Base-by-base conservation (phyloP, 768 basidiomycete species). In the Boletus pseudo-olivaceus region DNA sequence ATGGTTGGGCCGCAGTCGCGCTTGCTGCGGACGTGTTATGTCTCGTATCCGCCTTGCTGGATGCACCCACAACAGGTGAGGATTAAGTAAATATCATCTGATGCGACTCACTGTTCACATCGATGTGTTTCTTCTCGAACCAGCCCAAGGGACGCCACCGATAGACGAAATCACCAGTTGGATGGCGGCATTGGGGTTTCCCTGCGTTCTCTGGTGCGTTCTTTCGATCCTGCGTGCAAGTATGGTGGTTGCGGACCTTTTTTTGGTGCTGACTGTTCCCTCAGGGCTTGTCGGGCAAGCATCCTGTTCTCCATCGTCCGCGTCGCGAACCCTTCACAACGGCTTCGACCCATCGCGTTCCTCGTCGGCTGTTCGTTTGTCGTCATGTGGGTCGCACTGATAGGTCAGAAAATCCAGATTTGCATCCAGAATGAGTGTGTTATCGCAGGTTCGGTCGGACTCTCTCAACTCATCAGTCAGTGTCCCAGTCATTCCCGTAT, bases 261-360 rank as follows among this genome's bases (percentile, higher is more conserved):
- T 35, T 10, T 33, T 32, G 40, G 33, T 45, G 27, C 51, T 67
- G 20, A 57, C 8, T 17, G 3, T 29, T 39, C 1, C 11, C 15
- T 1, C 34, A 71, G 67, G 67, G 47, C 51, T 8, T 60, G 62
- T 51, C 62, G 67, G 12, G 47, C 52, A 23, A 68, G 69, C 50
- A 56, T 68, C 37, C 40, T 68, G 30, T 10, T 60, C 27, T 69
- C 67, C 15, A 55, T 67, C 48, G 39, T 67, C 15, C 62, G 56
- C 19, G 14, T 63, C 11, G 50, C 47, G 11, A 59, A 53, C 11
- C 64, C 65, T 0, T 54, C 51, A 11, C 52, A 29, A 33, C 47
- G 6, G 3, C 54, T 56, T 10, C 53, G 47, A 5, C 57, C 53
- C 15, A 26, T 59, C 27, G 33, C 46, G 0, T 46, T 14, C 43